These are phyloP conservation scores for Coffea humblotiana DNA, from an alignment of 305 asterid genomes.

Conservation along the genomic window DNA sequence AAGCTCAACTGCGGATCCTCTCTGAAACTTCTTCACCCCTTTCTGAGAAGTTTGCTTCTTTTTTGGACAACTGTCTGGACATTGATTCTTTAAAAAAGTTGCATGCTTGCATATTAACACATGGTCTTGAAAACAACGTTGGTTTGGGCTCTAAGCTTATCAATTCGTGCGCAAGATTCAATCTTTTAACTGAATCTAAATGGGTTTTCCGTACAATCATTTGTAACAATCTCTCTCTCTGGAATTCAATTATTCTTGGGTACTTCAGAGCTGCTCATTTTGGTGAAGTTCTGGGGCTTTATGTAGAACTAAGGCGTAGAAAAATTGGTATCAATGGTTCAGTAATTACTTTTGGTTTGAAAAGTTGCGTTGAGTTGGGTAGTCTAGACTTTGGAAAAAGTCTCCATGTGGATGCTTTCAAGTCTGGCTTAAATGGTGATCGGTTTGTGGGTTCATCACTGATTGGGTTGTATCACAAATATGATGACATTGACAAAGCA, in stretches of 20 bases:
- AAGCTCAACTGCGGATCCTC: slow-evolving; percentile 7
- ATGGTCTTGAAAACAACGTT: slow-evolving; percentile 35
- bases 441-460: slow-evolving; percentile 55
- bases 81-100: slow-evolving; percentile 35
- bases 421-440: slow-evolving; percentile 44
- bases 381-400: slow-evolving; percentile 39
- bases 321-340: slow-evolving; percentile 34
- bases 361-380: slow-evolving; percentile 45
- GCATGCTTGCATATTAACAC: slow-evolving; percentile 40
- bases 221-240: slow-evolving; percentile 28
- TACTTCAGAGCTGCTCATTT: slow-evolving; percentile 36
- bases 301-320: slow-evolving; percentile 34
- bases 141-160: slow-evolving; percentile 43
- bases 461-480: slow-evolving; percentile 34
- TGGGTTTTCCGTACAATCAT: slow-evolving; percentile 33
- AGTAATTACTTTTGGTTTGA: slow-evolving; percentile 45
- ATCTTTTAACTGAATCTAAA: slow-evolving; percentile 42
- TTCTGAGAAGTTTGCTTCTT: slow-evolving; percentile 32
- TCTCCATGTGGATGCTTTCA: slow-evolving; percentile 46
- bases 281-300: slow-evolving; percentile 38
- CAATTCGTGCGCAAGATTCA: slow-evolving; percentile 34
- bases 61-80: slow-evolving; percentile 34
- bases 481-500: slow-evolving; percentile 38
- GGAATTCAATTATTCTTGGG: slow-evolving; percentile 45
- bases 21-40: slow-evolving; percentile 4